These are phyloP conservation scores for Corylus heterophylla DNA, from an alignment of 306 rosid genomes.

Conservation along the genomic window DNA sequence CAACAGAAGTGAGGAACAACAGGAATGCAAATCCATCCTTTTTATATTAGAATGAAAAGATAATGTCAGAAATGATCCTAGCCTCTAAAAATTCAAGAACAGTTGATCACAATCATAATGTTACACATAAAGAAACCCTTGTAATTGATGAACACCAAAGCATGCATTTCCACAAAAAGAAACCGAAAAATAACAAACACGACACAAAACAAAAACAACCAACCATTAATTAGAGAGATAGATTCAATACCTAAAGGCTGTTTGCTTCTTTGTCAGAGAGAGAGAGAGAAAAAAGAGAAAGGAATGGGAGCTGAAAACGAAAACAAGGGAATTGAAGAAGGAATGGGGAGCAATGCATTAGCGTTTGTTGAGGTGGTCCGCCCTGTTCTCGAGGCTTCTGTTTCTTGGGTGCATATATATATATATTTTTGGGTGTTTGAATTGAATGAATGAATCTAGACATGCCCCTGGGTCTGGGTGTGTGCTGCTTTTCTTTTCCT, in stretches of 20 bases:
- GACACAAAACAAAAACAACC: neutral
- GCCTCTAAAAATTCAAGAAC: neutral
- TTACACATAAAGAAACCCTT: neutral
- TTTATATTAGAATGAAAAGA: neutral
- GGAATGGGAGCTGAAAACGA: neutral
- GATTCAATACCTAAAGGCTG: no score
- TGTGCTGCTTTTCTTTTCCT: no score
- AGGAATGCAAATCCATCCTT: neutral
- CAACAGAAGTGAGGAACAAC: neutral
- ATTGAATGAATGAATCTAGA: constrained; percentile 14
- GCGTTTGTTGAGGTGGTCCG: neutral
- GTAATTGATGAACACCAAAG: neutral
- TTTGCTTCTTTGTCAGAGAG: no score
- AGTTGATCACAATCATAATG: neutral
- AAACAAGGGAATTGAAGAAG: neutral
- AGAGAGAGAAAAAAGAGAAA: neutral
- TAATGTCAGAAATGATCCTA: neutral
- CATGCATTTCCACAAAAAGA: neutral
- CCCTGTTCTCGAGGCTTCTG: neutral
- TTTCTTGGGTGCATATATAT: neutral
- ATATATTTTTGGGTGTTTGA: neutral
- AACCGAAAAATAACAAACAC: neutral
- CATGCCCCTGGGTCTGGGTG: neutral
- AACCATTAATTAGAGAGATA: neutral
- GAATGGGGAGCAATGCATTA: neutral